Base-by-base conservation (phyloP, 2,329 filamentous ascomycete species). In the Verticillium longisporum region DNA sequence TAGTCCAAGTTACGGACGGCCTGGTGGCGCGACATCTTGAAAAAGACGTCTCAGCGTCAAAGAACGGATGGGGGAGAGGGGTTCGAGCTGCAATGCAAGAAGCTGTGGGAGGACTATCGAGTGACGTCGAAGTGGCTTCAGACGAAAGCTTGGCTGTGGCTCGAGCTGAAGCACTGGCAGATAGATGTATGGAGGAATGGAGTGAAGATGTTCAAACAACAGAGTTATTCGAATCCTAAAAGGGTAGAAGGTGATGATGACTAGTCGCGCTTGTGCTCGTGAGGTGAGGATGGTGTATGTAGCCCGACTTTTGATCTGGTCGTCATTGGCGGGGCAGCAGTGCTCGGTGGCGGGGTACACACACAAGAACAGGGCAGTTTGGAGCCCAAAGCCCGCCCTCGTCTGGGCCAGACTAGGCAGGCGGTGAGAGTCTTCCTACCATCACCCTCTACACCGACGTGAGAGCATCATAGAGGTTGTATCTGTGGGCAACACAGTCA, bases 1-100 rank as follows among this genome's bases (percentile, higher is more conserved):
- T 80, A 83, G 60, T 82, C 77, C 61, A 80, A 74, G 63, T 80
- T 80, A 41, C 77, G 76, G 60, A 77, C 75, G n/a, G 73, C 71
- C 62, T 78, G 75, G 62, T 81, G 79, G 58, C 78, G 77, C 34
- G 79, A 80, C 79, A 81, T 81, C 62, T 70, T 56, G 9, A 50
- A 6, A 50, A 26, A 45, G 18, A 36, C 18, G n/a, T 26, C 34
- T 18, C 2, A 21, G 33, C 37, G 56, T 26, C 50, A n/a, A 34
- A 21, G 33, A 31, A 33, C 11, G 13, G 9, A 7, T 41, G 56
- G 31, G 56, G 26, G 5, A 37, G 21, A n/a, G 37, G 36, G 56
- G 9, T 2, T 50, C n/a, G 45, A 50, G n/a, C n/a, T 21, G 18
- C 18, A 50, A 50, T 50, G 45, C 45, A 50, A 18, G 45, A 9